Conservation (phyloP, 345 rosid genomes). For the Ricinus communis region DNA sequence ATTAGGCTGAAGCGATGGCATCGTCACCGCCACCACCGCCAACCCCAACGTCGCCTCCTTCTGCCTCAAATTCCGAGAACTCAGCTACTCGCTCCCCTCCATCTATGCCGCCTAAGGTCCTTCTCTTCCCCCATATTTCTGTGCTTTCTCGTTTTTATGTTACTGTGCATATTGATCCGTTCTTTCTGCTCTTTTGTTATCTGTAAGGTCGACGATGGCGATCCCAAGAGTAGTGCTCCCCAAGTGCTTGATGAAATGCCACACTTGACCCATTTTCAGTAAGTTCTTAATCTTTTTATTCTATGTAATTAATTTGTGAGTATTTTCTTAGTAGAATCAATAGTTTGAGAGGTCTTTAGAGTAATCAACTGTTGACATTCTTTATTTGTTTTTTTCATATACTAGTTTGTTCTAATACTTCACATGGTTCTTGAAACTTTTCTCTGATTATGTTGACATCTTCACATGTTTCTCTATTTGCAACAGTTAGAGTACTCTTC, state of each 20-base stretch:
- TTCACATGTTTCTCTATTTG: too few relatives aligned
- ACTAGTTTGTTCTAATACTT: too few relatives aligned
- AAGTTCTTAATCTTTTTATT: conserved; percentile 5
- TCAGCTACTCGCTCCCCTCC: neutral
- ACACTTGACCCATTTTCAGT: conserved; percentile 15
- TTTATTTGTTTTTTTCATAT: too few relatives aligned
- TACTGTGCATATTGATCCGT: neutral
- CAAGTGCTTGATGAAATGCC: neutral
- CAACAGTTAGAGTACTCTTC: too few relatives aligned
- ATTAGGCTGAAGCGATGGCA: neutral
- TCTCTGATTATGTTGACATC: too few relatives aligned
- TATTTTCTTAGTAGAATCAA: too few relatives aligned
- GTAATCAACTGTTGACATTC: too few relatives aligned
- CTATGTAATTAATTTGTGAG: neutral
- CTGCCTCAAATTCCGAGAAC: conserved; percentile 15
- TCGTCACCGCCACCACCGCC: conserved; percentile 1
- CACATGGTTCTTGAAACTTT: neutral
- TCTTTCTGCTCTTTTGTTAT: neutral
- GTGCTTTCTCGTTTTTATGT: neutral
- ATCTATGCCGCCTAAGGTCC: neutral
- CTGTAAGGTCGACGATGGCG: conserved; percentile 10
- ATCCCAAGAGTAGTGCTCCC: neutral
- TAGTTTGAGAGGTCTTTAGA: too few relatives aligned
- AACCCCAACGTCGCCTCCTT: neutral
- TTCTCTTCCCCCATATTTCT: neutral